Evolutionary conservation across 2,329 filamentous ascomycete genomes (phyloP).

Genomic region (Stagonosporopsis cucurbitacearum): DNA sequence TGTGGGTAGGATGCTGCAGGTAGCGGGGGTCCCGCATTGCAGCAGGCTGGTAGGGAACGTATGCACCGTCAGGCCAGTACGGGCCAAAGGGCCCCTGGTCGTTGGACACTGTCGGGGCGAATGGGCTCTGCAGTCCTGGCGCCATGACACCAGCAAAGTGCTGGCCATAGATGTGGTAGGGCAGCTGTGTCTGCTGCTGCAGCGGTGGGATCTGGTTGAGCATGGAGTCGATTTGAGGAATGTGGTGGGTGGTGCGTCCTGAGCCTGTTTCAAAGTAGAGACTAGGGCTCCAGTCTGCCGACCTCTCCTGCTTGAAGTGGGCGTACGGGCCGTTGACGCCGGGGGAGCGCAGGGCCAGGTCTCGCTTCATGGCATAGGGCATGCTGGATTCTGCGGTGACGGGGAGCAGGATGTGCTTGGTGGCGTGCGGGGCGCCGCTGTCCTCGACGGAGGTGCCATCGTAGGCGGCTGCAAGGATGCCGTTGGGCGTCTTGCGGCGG

Average conservation of each 20-base stretch:
- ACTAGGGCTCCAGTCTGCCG: slow-evolving; percentile 44
- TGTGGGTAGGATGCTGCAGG: slow-evolving; percentile 33
- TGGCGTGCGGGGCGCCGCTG: slow-evolving; percentile 73
- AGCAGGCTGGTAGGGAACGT: slow-evolving; percentile 50
- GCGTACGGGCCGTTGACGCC: slow-evolving; percentile 23
- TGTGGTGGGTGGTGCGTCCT: slow-evolving; percentile 49
- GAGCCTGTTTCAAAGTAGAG: slow-evolving; percentile 47
- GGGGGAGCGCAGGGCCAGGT: slow-evolving; percentile 46
- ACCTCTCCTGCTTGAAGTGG: slow-evolving; percentile 30
- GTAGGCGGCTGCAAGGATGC: slow-evolving; percentile 90
- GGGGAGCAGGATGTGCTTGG: slow-evolving; percentile 83
- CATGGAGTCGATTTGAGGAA: slow-evolving; percentile 66
- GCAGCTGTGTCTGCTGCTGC: slow-evolving; percentile 44
- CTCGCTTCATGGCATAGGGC: slow-evolving; percentile 44
- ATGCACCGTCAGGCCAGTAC: slow-evolving; percentile 52
- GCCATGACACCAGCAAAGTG: slow-evolving; percentile 43
- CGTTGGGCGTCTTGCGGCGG: slow-evolving; percentile 89
- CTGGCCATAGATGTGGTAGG: slow-evolving; percentile 53
- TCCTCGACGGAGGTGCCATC: slow-evolving; percentile 81
- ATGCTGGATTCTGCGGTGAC: slow-evolving; percentile 55
- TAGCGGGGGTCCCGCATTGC: slow-evolving; percentile 51
- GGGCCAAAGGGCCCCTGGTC: slow-evolving; percentile 50
- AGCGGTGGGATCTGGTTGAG: slow-evolving; percentile 66
- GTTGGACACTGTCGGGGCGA: slow-evolving; percentile 51
- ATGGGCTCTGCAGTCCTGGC: slow-evolving; percentile 41